Conservation (phyloP, 208 protist genomes). For the Herpetomonas tarakana region DNA sequence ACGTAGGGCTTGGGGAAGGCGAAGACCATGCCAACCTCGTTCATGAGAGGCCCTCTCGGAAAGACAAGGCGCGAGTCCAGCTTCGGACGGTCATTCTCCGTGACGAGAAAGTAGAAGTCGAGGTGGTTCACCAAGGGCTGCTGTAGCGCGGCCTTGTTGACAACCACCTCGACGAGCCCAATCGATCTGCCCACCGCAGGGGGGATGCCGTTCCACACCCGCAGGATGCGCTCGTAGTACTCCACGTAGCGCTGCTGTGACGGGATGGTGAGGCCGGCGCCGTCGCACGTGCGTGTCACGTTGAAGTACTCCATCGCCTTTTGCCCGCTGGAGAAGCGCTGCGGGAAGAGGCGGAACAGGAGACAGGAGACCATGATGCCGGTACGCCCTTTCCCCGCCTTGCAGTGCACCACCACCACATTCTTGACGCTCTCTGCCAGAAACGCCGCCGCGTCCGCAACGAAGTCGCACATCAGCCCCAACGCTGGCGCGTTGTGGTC, state of each 20-base stretch:
- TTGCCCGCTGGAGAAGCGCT: conserved; percentile 26
- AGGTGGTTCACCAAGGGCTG: neutral
- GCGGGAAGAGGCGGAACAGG: conserved; percentile 38
- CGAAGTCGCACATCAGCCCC: conserved; percentile 75
- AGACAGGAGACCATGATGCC: conserved; percentile 92
- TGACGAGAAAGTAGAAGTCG: conserved; percentile 44
- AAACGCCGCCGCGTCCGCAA: conserved; percentile 47
- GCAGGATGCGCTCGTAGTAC: conserved; percentile 33
- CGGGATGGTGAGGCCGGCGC: conserved; percentile 85
- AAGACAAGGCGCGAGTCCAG: conserved; percentile 42
- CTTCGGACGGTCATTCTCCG: conserved; percentile 19
- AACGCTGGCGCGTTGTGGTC: conserved; percentile 94
- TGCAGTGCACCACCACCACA: conserved; percentile 94
- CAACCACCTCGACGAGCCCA: conserved; percentile 4
- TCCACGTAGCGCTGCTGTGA: conserved; percentile 60
- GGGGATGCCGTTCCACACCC: conserved; percentile 17
- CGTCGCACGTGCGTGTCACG: conserved; percentile 51
- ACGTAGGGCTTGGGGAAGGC: conserved; percentile 16
- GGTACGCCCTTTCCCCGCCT: conserved; percentile 97
- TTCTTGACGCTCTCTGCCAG: conserved; percentile 63
- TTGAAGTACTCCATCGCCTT: conserved; percentile 67
- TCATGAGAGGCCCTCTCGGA: conserved; percentile 16
- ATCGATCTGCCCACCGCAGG: conserved; percentile 8
- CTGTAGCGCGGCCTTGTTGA: conserved; percentile 6
- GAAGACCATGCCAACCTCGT: conserved; percentile 27